A percentile compares a stretch with the other conserved stretches of the same genome.
These are phyloP conservation scores for Colletotrichum sp. DNA, from an alignment of 2,329 filamentous ascomycete genomes.

Conservation along the genomic window DNA sequence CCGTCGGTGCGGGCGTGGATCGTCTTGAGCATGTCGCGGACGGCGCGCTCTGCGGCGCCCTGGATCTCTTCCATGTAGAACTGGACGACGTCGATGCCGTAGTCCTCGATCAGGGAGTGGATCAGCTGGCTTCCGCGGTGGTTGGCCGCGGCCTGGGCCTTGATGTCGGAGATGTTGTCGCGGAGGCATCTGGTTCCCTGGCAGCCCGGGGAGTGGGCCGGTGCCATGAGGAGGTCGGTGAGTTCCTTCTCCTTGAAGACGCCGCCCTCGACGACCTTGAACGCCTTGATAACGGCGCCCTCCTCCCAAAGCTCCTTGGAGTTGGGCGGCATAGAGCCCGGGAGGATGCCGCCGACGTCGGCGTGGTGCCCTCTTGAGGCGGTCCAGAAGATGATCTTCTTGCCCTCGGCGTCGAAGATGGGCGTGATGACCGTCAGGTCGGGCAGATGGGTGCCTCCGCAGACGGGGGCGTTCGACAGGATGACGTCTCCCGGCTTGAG, in stretches of 20 bases:
- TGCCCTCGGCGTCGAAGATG: slow-evolving; percentile 46
- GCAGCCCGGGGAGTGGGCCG: slow-evolving; percentile 76
- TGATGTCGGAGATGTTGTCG: slow-evolving; percentile 86
- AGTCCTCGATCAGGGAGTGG: slow-evolving; percentile 73
- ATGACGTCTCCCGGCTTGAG: slow-evolving; percentile 40
- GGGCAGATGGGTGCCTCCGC: slow-evolving; percentile 42
- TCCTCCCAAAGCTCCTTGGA: slow-evolving; percentile 70
- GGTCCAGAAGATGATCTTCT: slow-evolving; percentile 46
- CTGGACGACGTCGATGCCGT: slow-evolving; percentile 73
- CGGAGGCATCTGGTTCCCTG: slow-evolving; percentile 78
- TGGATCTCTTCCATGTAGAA: slow-evolving; percentile 78
- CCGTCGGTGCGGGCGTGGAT: slow-evolving; percentile 74
- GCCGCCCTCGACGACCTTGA: slow-evolving; percentile 77
- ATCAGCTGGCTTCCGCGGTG: slow-evolving; percentile 84
- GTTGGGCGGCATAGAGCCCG: slow-evolving; percentile 83
- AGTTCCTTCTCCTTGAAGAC: slow-evolving; percentile 81
- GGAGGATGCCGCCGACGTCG: slow-evolving; percentile 81
- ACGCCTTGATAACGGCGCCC: slow-evolving; percentile 67
- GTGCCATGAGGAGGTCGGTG: slow-evolving; percentile 73
- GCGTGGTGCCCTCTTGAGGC: slow-evolving; percentile 77
- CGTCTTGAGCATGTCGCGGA: slow-evolving; percentile 74
- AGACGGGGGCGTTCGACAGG: slow-evolving; percentile 35
- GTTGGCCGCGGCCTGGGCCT: slow-evolving; percentile 87
- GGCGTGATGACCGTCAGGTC: slow-evolving; percentile 43
- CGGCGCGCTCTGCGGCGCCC: slow-evolving; percentile 77